Conservation (phyloP, 2,329 filamentous ascomycete species). For the Fusarium sp. region DNA sequence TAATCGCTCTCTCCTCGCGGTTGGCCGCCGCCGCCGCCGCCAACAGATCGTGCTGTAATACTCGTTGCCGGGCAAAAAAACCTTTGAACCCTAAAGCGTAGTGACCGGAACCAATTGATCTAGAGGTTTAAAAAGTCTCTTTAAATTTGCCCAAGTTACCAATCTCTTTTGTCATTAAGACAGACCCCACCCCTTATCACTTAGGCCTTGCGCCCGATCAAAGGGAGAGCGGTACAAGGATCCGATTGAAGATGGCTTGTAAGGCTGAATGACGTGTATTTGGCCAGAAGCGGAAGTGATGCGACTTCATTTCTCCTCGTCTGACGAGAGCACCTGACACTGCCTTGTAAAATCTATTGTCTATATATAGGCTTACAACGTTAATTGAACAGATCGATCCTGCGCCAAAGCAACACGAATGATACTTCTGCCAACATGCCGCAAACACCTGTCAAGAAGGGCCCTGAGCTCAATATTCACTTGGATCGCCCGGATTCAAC, state of each 20-base stretch:
- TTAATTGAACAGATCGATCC: fast-evolving
- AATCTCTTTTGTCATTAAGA: background rate
- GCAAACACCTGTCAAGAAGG: background rate
- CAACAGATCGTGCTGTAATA: background rate
- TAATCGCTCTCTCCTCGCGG: background rate
- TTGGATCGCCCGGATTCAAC: background rate
- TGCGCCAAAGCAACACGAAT: background rate
- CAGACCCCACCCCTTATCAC: too few species aligned
- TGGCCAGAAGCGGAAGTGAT: background rate
- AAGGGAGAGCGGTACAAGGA: fast-evolving
- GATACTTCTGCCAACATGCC: background rate
- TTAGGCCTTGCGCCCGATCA: background rate
- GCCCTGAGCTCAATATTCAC: background rate
- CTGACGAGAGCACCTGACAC: background rate
- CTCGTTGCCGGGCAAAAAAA: background rate
- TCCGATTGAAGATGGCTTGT: background rate
- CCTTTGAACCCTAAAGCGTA: background rate
- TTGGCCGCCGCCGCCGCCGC: background rate
- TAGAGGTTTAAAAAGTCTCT: background rate
- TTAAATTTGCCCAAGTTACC: background rate
- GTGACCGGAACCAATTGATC: background rate
- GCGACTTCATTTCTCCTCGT: background rate
- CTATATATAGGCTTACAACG: too few species aligned
- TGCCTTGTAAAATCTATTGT: background rate
- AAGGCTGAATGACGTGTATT: background rate